Base-by-base conservation (phyloP, 768 basidiomycete species). In the Termitomyces sp. region DNA sequence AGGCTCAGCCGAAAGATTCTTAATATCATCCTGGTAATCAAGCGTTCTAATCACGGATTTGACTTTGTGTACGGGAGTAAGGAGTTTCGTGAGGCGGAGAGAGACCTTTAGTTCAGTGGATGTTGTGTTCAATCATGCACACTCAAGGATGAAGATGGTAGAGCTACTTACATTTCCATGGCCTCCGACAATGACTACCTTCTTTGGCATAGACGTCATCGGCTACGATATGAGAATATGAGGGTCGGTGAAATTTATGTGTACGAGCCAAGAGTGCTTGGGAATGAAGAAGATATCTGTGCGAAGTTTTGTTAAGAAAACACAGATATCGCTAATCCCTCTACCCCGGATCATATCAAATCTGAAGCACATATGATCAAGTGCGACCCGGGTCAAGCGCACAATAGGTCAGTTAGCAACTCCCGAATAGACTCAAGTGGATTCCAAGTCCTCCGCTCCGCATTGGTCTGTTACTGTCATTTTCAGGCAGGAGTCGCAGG, bases 31-130 rank as follows among this genome's bases (percentile, higher is more conserved):
- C 38, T 70, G 65, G 52, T 87, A 83, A 1, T 67, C 70, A 21
- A 71, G 50, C 53, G 72, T 72, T 43, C 85, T 78, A 54, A 87
- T 81, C 49, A 87, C 74, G 8, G 84, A 85, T 21, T 77, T 76
- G 30, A 87, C 77, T 14, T 66, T 58, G 61, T 80, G 73, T 5
- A 66, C 68, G 33, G 70, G 64, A 3, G 73, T 63, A n/a, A 85
- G 78, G 23, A 81, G 67, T 10, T 73, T 67, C 0, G 85, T 75
- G 50, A 87, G 77, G 52, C 78, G 76, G 58, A 66, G 75, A 64
- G 70, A 82, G 62, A 81, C 76, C 74, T 74, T 37, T 5, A 33
- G 10, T 6, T 50, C 21, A 21, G 14, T 45, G 10, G 15, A 35
- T 10, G 44, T 53, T 33, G 7, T 17, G n/a, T 3, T 48, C 14